Evolutionary conservation across 2,329 filamentous ascomycete genomes (phyloP), one percentile per base, ranked within the genome.

Genomic region (Microascus cirrosus): DNA sequence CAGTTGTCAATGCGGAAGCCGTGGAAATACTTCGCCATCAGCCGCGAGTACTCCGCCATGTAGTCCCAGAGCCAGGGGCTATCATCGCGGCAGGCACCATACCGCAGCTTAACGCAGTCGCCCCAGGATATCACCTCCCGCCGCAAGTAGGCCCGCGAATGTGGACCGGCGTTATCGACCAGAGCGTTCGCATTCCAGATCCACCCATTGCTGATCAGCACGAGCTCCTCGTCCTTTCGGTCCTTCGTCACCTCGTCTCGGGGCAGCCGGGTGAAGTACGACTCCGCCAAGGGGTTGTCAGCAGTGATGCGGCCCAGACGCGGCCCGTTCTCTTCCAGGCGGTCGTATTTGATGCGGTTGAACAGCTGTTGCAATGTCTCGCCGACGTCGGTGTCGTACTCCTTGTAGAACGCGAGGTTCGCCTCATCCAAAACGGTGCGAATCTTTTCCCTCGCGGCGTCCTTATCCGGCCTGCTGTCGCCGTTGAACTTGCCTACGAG

Each of bases 1-100:
- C 90, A 95, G 68, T 99, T 99, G 74, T 99, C 94, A 65, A 99
- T 96, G 52, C 94, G 89, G 74, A 99, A 93, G 6, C 92, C 95
- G 51, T 86, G 84, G 70, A 99, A 99, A 70, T 95, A 92, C 68
- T 92, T 96, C 59, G 95, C 94, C 79, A 99, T 86, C 68, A 94
- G 80, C 42, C 87, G 85, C 3, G 92, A 95, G 69, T 99, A 99
- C 64, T 87, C 84, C 42, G 89, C 89, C 91, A 99, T 99, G 69
- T 90, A 90, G 10, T 96, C 85, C 94, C 94, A 99, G 10, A 99
- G 77, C 76, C 85, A 99, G 0, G 94, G 93, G 65, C 87, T 97
- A 69, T 97, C 94, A 57, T 92, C 74, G 0, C 87, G 88, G 0
- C 84, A 79, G 28, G 76, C 79, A 36, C 94, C 94, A 67, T 97